A percentile compares a stretch with the other conserved stretches of the same genome.
phyloP scores from a whole-genome alignment of 2,329 filamentous ascomycete genomes.

The Ophidiomyces ophidiicola region DNA sequence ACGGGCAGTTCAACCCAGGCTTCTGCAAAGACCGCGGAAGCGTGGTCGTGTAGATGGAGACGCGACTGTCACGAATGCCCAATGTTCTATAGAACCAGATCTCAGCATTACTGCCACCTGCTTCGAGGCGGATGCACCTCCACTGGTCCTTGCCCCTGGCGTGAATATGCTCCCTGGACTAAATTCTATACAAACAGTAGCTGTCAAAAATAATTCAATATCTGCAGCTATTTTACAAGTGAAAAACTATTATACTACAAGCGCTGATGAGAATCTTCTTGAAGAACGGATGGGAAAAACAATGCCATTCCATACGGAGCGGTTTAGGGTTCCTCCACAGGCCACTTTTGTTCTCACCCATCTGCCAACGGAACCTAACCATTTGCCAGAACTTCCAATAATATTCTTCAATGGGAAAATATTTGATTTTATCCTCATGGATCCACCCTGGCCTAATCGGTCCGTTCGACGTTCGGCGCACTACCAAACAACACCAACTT shows the following conservation, averaged over 20 bases:
- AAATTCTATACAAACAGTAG: constrained; percentile 17
- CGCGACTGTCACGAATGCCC: too few species aligned
- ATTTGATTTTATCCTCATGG: constrained; percentile 49
- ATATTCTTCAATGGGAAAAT: constrained; percentile 24
- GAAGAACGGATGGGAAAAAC: background rate
- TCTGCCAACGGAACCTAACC: constrained; percentile 18
- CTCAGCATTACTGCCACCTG: background rate
- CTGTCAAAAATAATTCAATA: constrained; percentile 25
- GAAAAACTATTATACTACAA: too few species aligned
- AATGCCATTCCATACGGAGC: background rate
- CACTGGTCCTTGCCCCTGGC: constrained; percentile 25
- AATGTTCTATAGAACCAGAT: background rate
- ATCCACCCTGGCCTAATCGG: constrained; percentile 53
- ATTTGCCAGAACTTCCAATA: constrained; percentile 1
- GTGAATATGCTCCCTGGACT: constrained; percentile 23
- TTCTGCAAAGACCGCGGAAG: constrained; percentile 1
- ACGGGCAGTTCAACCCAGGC: constrained; percentile 9
- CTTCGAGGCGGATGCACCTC: constrained; percentile 15
- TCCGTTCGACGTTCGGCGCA: constrained; percentile 44
- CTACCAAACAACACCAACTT: constrained; percentile 31
- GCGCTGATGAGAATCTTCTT: too few species aligned
- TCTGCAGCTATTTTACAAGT: constrained; percentile 16
- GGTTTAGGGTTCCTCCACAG: constrained; percentile 38
- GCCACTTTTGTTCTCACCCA: constrained; percentile 37
- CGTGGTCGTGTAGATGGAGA: too few species aligned